phyloP scores from a whole-genome alignment of 371 early-diverging fungal species.

The Zancudomyces culisetae region DNA sequence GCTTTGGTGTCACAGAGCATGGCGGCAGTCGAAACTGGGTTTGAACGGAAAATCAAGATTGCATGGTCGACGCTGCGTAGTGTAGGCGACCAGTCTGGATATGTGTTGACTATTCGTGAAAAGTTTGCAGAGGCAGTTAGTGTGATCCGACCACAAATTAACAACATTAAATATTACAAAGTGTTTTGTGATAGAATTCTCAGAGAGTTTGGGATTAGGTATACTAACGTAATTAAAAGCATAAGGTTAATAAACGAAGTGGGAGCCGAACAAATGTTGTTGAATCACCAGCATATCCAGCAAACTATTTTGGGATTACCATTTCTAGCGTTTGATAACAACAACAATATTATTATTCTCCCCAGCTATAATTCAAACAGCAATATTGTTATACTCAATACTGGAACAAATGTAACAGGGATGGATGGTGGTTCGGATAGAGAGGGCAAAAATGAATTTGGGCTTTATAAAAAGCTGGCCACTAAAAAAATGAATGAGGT shows the following conservation, averaged over 20 bases:
- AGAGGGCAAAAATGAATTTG: constrained; percentile 17
- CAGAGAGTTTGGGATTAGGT: constrained; percentile 3
- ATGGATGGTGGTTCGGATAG: constrained; percentile 8
- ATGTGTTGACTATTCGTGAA: constrained; percentile 31
- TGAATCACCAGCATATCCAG: constrained; percentile 82
- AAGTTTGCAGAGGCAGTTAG: constrained; percentile 22
- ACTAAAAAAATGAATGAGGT: constrained; percentile 52
- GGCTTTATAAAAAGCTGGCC: constrained; percentile 58
- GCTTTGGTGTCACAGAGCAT: constrained; percentile 45
- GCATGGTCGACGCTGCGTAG: constrained; percentile 62
- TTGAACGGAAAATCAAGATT: constrained; percentile 44
- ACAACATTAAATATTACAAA: constrained; percentile 53
- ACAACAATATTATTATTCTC: constrained; percentile 29
- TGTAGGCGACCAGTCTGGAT: constrained; percentile 86
- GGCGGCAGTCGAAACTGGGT: constrained; percentile 35
- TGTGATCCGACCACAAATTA: constrained; percentile 35
- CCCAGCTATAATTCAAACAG: neutral
- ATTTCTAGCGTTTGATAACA: constrained; percentile 13
- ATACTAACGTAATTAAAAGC: constrained; percentile 6
- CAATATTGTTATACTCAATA: constrained; percentile 2
- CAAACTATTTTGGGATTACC: constrained; percentile 54
- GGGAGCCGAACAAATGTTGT: constrained; percentile 40
- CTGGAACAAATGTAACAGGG: constrained; percentile 39
- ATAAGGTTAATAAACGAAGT: constrained; percentile 15
- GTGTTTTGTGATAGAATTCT: constrained; percentile 54